phyloP scores from a whole-genome alignment of 768 basidiomycete species.

The Termitomyces sp. region DNA sequence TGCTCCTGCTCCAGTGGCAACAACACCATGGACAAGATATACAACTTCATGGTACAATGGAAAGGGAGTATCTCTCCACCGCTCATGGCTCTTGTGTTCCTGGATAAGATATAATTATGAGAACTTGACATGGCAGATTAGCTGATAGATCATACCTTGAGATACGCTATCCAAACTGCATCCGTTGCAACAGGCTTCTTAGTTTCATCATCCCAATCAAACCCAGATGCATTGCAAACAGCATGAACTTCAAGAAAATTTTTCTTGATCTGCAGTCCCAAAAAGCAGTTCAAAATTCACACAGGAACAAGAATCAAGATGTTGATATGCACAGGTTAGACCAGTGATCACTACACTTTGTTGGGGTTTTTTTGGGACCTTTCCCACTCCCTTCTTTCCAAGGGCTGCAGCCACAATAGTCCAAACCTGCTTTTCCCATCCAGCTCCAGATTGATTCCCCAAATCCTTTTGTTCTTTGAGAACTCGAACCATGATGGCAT shows the following conservation, averaged over 20 bases:
- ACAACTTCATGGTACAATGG: no score
- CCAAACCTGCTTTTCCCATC: slow-evolving; percentile 1
- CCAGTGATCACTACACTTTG: slow-evolving; percentile 1
- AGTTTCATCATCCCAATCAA: slow-evolving; percentile 13
- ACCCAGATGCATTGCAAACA: slow-evolving; percentile 1
- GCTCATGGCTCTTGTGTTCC: no score
- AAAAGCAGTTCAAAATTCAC: not conserved
- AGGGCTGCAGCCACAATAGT: not conserved
- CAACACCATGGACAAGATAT: no score
- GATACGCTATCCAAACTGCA: no score
- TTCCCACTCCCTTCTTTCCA: not conserved
- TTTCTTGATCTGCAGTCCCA: slow-evolving; percentile 1
- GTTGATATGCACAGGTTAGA: slow-evolving; percentile 1
- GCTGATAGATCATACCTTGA: no score
- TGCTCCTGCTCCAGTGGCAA: no score
- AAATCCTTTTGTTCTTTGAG: not conserved
- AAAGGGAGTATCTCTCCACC: no score
- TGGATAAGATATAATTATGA: no score
- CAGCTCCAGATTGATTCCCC: slow-evolving; percentile 3
- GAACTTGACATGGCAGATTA: no score
- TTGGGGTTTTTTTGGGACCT: not conserved
- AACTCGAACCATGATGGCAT: not conserved
- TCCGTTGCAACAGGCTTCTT: no score
- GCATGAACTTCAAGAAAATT: slow-evolving; percentile 3
- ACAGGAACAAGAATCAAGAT: not conserved